A percentile compares a stretch with the other conserved stretches of the same genome.
phyloP scores from a whole-genome alignment of 1,139 yeast genomes.

The Candida dubliniensis region DNA sequence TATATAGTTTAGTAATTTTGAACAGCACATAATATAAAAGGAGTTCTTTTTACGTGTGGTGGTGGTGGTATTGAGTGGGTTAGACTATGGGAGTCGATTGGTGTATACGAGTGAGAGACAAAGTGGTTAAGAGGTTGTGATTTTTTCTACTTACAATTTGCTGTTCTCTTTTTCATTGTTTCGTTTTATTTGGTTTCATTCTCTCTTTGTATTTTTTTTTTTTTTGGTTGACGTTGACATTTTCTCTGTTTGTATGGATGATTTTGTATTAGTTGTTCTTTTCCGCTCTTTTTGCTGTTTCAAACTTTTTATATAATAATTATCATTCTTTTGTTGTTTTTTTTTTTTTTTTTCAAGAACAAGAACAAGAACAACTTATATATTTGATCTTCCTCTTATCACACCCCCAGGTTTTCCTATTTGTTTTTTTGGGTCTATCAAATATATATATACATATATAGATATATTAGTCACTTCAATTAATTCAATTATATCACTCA shows the following conservation, averaged over 20 bases:
- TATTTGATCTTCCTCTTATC: too few species aligned
- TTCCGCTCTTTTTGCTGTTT: not conserved
- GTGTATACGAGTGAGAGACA: too few species aligned
- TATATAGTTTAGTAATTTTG: not conserved
- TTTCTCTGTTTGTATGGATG: not conserved
- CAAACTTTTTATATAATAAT: not conserved
- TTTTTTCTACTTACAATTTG: too few species aligned
- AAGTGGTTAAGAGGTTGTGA: too few species aligned
- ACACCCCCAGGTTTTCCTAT: too few species aligned
- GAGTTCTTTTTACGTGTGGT: too few species aligned
- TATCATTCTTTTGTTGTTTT: not conserved
- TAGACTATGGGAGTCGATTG: too few species aligned
- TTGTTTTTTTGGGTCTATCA: too few species aligned
- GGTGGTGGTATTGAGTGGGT: too few species aligned
- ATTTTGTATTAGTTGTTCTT: not conserved
- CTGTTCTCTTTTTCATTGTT: conserved; percentile 5
- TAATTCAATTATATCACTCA: too few species aligned
- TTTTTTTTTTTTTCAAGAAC: not conserved
- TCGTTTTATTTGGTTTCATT: too few species aligned
- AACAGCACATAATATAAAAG: too few species aligned
- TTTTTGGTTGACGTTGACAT: not conserved
- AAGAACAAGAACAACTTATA: not conserved
- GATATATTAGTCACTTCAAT: not conserved
- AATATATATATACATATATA: not conserved
- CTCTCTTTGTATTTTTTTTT: not conserved